Evolutionary conservation across 1,284 basidiomycete genomes (phyloP).

Genomic region (Pyrrhoderma noxium): DNA sequence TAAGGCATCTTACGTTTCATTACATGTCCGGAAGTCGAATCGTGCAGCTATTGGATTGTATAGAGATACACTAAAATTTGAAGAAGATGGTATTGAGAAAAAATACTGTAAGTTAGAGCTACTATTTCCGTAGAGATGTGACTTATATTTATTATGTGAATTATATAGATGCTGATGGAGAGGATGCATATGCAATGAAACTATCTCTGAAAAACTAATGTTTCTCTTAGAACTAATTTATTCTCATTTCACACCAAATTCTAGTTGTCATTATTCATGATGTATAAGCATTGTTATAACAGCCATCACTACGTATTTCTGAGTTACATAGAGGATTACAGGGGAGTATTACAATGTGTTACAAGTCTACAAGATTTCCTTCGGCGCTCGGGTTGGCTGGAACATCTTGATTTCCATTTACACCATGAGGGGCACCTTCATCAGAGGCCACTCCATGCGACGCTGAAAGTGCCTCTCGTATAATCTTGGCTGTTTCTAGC

Average conservation of each 20-base stretch:
- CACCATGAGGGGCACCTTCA: slow-evolving; percentile 9
- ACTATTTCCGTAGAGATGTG: neutral
- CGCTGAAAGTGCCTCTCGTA: slow-evolving; percentile 46
- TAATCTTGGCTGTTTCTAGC: slow-evolving; percentile 50
- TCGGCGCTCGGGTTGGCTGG: neutral
- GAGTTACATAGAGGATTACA: too few relatives aligned
- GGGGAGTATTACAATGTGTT: too few relatives aligned
- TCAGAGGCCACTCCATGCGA: slow-evolving; percentile 22
- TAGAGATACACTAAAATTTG: slow-evolving; percentile 77
- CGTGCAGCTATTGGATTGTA: slow-evolving; percentile 79
- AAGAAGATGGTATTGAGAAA: slow-evolving; percentile 67
- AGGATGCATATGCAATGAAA: slow-evolving; percentile 88
- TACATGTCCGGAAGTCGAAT: slow-evolving; percentile 87
- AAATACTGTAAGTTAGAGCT: slow-evolving; percentile 58
- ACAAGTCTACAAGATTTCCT: slow-evolving; percentile 10
- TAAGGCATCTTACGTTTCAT: slow-evolving; percentile 67
- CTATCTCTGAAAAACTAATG: slow-evolving; percentile 41
- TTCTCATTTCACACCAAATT: neutral
- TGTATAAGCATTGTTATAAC: too few relatives aligned
- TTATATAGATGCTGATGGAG: slow-evolving; percentile 72
- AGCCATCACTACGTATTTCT: too few relatives aligned
- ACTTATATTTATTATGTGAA: slow-evolving; percentile 5
- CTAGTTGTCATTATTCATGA: too few relatives aligned
- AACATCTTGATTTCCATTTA: neutral
- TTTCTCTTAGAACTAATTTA: neutral